A percentile compares a stretch with the other conserved stretches of the same genome.
phyloP scores from a whole-genome alignment of 2,329 filamentous ascomycete genomes.

The Scopulariopsis brevicaulis region DNA sequence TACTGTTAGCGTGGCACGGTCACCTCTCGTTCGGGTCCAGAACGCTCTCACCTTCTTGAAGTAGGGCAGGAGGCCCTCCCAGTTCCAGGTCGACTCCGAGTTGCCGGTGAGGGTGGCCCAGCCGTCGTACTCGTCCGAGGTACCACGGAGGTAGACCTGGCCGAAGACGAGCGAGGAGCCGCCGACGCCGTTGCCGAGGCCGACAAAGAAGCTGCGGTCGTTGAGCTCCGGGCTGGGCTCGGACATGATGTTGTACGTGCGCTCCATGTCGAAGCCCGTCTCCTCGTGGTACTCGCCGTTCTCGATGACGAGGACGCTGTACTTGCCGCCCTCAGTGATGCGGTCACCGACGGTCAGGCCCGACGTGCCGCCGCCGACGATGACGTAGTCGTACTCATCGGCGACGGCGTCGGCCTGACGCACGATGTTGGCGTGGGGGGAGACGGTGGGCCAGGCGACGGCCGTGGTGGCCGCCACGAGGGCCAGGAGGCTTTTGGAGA shows the following conservation, averaged over 20 bases:
- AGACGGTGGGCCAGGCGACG: constrained; percentile 2
- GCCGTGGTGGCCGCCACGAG: background rate
- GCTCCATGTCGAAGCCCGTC: constrained; percentile 2
- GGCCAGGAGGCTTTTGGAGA: background rate
- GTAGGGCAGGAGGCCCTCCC: constrained; percentile 16
- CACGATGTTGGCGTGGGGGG: constrained; percentile 1
- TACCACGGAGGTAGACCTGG: constrained; percentile 15
- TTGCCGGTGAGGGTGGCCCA: constrained; percentile 9
- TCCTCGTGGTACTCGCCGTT: background rate
- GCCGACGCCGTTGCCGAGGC: constrained; percentile 13
- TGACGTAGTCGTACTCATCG: constrained; percentile 13
- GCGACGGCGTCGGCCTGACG: constrained; percentile 1
- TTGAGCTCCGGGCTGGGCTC: constrained; percentile 16
- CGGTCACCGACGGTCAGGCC: constrained; percentile 3
- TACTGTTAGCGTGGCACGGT: background rate
- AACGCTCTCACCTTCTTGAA: constrained; percentile 13
- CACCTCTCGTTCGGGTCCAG: background rate
- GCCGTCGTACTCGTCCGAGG: constrained; percentile 15
- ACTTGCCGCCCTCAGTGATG: constrained; percentile 4
- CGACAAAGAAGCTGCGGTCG: constrained; percentile 13
- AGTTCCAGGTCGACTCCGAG: constrained; percentile 12
- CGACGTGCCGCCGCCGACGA: constrained; percentile 19
- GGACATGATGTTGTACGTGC: constrained; percentile 17
- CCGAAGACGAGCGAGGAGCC: constrained; percentile 17
- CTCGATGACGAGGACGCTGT: constrained; percentile 4